Evolutionary conservation across 2,329 filamentous ascomycete genomes (phyloP), one percentile per base, ranked within the genome.

Genomic region (Rhynchosporium agropyri): DNA sequence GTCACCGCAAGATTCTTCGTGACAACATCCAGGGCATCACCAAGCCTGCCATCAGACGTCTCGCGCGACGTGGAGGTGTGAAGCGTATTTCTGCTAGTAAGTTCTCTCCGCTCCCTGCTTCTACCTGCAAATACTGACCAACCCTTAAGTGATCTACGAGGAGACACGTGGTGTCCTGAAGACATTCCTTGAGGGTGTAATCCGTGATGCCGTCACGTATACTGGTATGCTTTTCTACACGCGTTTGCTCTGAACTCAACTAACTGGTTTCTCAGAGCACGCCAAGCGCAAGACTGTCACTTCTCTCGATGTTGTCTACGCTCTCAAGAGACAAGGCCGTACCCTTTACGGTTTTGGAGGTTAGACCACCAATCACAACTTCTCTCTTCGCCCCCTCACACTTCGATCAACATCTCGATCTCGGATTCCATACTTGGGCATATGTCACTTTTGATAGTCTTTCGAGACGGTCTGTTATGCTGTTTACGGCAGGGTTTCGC

Each of bases 1-100:
- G 93, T 82, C 93, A 97, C 84, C 89, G 94, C 77, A 97, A 97
- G 91, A 97, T 97, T 85, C 87, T 97, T 80, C 92, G 93, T 82
- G 93, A 97, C 90, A 97, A 97, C 90, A 97, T 97, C 78, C 93
- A 97, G 84, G 93, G 93, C 83, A 97, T 97, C 78, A 97, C 93
- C 77, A 97, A 97, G 90, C 93, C 93, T 75, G 93, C 93, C 76
- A 97, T 97, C 82, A 90, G 93, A 76, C 93, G 93, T 96, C 92
- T 97, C 79, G 93, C 93, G 71, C 93, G 93, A 83, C 92, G 93
- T 95, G 93, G 93, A 81, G 93, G 93, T 93, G 93, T 97, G 86
- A 97, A 97, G 91, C 93, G 93, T 96, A 97, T 97, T 77, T 97
- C 92, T 76, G 93, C 93, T 79, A 96, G 88, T 91, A 86, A 79